A percentile compares a stretch with the other conserved stretches of the same genome.
Conservation (phyloP, 371 early-diverging fungal species). For the Rhizopus delemar region DNA sequence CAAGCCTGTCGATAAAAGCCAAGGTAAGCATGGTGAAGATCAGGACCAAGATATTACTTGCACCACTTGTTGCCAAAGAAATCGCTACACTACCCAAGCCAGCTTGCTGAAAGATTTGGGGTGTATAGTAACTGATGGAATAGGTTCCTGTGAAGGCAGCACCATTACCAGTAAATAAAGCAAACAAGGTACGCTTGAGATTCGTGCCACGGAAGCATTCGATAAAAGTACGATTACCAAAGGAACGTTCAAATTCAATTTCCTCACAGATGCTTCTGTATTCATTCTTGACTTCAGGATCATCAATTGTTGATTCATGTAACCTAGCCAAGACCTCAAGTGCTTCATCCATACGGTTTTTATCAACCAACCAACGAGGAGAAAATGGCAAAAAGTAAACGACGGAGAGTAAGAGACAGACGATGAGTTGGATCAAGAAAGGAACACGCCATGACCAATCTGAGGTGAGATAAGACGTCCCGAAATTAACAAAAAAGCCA, state of each 20-base stretch:
- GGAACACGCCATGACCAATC: conserved; percentile 50
- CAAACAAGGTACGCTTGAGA: conserved; percentile 41
- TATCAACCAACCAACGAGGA: conserved; percentile 57
- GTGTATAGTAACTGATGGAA: conserved; percentile 55
- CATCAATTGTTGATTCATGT: conserved; percentile 40
- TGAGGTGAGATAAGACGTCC: conserved; percentile 36
- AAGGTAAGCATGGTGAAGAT: conserved; percentile 60
- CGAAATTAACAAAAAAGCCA: conserved; percentile 53
- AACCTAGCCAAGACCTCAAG: conserved; percentile 41
- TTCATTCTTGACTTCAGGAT: conserved; percentile 44
- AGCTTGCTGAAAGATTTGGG: conserved; percentile 41
- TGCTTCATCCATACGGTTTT: conserved; percentile 51
- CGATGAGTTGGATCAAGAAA: conserved; percentile 34
- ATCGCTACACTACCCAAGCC: conserved; percentile 34
- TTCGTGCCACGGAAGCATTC: conserved; percentile 45
- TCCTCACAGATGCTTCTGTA: conserved; percentile 38
- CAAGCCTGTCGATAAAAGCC: conserved; percentile 48
- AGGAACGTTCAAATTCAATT: conserved; percentile 40
- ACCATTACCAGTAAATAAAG: conserved; percentile 54
- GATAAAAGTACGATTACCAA: conserved; percentile 41
- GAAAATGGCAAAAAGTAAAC: conserved; percentile 25
- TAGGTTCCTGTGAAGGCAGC: conserved; percentile 69
- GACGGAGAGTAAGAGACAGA: conserved; percentile 21
- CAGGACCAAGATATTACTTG: conserved; percentile 37
- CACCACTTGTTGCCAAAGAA: conserved; percentile 45